Conservation (phyloP, 176 grass and related monocot species). For the Cenchrus fungigraminus region DNA sequence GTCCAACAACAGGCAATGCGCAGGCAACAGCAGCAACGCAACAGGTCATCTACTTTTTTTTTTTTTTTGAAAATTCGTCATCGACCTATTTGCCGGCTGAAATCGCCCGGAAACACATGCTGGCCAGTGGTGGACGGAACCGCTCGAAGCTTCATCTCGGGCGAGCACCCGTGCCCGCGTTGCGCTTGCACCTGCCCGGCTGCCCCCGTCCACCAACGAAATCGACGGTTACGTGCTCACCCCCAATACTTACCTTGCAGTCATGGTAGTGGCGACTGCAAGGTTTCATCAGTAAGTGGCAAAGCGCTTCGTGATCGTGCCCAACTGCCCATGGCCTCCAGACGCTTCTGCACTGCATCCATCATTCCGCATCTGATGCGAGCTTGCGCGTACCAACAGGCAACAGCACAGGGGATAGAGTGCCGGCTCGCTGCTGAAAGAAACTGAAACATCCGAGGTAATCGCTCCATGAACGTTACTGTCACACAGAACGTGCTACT, state of each 20-base stretch:
- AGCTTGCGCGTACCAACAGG: not conserved
- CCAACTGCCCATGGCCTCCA: not conserved
- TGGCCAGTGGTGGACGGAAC: too few species aligned
- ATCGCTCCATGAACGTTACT: not conserved
- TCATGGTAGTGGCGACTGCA: not conserved
- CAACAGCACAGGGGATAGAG: not conserved
- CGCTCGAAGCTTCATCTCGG: too few species aligned
- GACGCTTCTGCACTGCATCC: not conserved
- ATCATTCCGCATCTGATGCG: not conserved
- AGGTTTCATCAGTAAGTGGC: not conserved
- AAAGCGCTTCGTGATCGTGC: not conserved
- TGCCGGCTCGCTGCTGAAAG: not conserved
- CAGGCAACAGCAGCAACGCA: too few species aligned
- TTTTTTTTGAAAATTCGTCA: too few species aligned
- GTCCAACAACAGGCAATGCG: too few species aligned
- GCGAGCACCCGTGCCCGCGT: too few species aligned
- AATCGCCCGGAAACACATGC: too few species aligned
- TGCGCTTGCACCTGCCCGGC: too few species aligned
- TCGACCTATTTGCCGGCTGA: too few species aligned
- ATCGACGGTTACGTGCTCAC: not conserved
- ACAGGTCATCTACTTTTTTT: too few species aligned
- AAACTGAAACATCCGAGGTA: not conserved
- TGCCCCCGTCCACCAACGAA: not conserved
- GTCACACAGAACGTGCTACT: not conserved
- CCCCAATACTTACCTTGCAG: not conserved